These are phyloP conservation scores for Fusarium sp. DNA, from an alignment of 2,329 filamentous ascomycete species.

Conservation along the genomic window DNA sequence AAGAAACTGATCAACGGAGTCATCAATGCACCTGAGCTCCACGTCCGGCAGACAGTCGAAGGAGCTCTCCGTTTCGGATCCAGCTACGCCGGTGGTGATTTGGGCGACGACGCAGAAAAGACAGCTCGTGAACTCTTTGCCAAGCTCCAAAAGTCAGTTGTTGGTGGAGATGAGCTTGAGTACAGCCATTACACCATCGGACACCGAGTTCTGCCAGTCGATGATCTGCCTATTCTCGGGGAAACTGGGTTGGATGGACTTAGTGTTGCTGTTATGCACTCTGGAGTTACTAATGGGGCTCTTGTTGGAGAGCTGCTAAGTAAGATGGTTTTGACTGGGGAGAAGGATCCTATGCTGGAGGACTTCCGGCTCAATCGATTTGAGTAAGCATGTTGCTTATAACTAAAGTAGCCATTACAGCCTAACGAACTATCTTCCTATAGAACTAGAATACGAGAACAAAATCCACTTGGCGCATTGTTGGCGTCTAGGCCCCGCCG, in stretches of 20 bases:
- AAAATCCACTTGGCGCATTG: too few relatives aligned
- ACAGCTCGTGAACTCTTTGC: conserved; percentile 20
- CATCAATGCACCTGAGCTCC: conserved; percentile 26
- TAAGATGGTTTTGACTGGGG: conserved; percentile 9
- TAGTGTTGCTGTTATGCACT: conserved; percentile 36
- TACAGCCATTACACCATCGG: conserved; percentile 32
- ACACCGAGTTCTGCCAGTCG: conserved; percentile 21
- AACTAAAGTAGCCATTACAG: not conserved
- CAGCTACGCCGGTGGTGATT: conserved; percentile 19
- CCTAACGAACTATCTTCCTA: too few relatives aligned
- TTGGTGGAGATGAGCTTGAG: conserved; percentile 8
- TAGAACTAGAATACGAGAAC: too few relatives aligned
- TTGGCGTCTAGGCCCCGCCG: too few relatives aligned
- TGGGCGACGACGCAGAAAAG: conserved; percentile 27
- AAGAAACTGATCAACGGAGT: conserved; percentile 14
- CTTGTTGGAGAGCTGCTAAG: conserved; percentile 34
- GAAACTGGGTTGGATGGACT: conserved; percentile 21
- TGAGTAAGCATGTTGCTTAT: not conserved
- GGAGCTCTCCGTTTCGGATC: conserved; percentile 24
- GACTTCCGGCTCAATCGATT: not conserved
- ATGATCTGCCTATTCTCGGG: conserved; percentile 33
- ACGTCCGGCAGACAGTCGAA: conserved; percentile 28
- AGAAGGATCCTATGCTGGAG: not conserved
- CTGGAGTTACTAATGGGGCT: conserved; percentile 36
- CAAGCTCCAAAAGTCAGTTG: not conserved